These are phyloP conservation scores for Polyporus tsugae DNA, from an alignment of 1,284 basidiomycete species.

Conservation along the genomic window DNA sequence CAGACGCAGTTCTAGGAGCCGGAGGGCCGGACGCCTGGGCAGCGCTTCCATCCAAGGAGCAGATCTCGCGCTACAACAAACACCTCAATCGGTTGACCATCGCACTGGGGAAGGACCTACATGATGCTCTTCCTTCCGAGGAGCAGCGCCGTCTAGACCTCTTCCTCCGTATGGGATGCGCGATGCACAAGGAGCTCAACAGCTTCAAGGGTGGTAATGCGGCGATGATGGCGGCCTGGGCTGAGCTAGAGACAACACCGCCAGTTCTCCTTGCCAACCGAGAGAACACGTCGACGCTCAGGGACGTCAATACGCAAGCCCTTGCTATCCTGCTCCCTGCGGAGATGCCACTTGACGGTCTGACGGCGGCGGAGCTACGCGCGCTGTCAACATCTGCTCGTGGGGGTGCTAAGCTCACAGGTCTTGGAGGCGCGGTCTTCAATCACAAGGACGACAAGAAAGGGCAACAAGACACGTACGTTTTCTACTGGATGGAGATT, in stretches of 20 bases:
- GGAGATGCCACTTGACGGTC: conserved; percentile 11
- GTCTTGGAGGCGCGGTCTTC: conserved; percentile 40
- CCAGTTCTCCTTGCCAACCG: conserved; percentile 36
- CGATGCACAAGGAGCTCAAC: conserved; percentile 53
- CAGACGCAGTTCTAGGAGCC: conserved; percentile 22
- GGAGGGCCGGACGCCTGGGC: conserved; percentile 33
- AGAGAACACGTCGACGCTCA: conserved; percentile 32
- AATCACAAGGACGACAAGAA: conserved; percentile 47
- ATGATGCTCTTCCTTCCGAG: background rate
- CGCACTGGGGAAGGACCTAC: background rate
- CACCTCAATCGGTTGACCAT: background rate
- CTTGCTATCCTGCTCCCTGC: too few relatives aligned
- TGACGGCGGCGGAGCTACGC: background rate
- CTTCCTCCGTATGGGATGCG: conserved; percentile 47
- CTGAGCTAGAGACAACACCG: background rate
- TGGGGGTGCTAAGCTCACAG: conserved; percentile 40
- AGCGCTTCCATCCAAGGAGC: conserved; percentile 31
- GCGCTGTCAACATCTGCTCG: conserved; percentile 34
- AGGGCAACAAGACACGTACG: conserved; percentile 39
- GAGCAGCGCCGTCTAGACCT: conserved; percentile 26
- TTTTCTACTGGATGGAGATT: background rate
- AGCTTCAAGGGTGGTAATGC: conserved; percentile 43
- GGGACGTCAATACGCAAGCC: too few relatives aligned
- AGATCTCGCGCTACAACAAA: background rate
- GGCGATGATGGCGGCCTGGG: conserved; percentile 35